Evolutionary conservation across 306 rosid species (phyloP), one percentile per base, ranked within the genome.

Genomic region (Ormosia semicastrata): DNA sequence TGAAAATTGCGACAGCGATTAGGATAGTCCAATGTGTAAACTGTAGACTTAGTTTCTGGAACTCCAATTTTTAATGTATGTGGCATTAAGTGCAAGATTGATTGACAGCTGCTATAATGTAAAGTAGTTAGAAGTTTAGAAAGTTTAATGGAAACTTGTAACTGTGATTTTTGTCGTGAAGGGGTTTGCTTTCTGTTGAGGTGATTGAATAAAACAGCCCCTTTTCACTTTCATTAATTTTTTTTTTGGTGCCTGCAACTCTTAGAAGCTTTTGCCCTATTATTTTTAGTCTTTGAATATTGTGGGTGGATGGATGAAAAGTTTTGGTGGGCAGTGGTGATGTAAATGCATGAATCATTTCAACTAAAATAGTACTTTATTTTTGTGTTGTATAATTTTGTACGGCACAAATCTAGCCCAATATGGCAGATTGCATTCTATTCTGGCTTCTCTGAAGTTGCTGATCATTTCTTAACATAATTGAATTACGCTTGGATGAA

Each of bases 301-400:
- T n/a, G n/a, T n/a, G n/a, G n/a, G 4, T 8, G 2, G 10, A 66
- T 34, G 41, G 18, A 8, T 68, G 60, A 63, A 76, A 75, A 44
- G 33, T n/a, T 69, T 58, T 34, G 39, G 30, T 12, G n/a, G 10
- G 11, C 57, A 49, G n/a, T n/a, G n/a, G n/a, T n/a, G n/a, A n/a
- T n/a, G n/a, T n/a, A n/a, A n/a, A n/a, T n/a, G n/a, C n/a, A n/a
- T n/a, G n/a, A n/a, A n/a, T n/a, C n/a, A n/a, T n/a, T n/a, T n/a
- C n/a, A n/a, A n/a, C n/a, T n/a, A n/a, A n/a, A n/a, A n/a, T n/a
- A 52, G 43, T 71, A 50, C 73, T 57, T 7, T 68, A 52, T 75
- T 68, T 50, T 69, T 6, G 14, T 40, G 57, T 62, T 44, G 63
- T 44, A 24, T 54, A 43, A 46, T n/a, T 60, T 53, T 7, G 24